Evolutionary conservation across 345 rosid species (phyloP).

Genomic region (Eucalyptus albens): DNA sequence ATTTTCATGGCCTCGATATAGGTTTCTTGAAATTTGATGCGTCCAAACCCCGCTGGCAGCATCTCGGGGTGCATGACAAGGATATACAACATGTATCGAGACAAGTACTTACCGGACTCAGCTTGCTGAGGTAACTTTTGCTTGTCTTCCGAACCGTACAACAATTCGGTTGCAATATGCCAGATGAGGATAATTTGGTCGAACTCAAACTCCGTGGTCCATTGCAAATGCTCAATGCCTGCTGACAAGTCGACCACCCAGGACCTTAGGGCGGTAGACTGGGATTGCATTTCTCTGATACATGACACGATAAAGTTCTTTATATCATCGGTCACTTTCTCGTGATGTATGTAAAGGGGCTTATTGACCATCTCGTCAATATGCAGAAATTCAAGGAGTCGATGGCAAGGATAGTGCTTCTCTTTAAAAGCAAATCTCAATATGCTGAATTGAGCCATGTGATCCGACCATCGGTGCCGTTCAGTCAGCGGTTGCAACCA

Average conservation of each 20-base stretch:
- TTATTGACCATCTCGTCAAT: neutral
- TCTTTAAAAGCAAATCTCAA: neutral
- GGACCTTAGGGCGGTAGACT: rapidly evolving
- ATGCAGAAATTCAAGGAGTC: neutral
- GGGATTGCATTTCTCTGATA: neutral
- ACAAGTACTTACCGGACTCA: neutral
- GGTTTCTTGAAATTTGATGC: neutral
- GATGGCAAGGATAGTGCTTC: neutral
- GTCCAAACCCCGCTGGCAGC: neutral
- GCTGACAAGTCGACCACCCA: rapidly evolving
- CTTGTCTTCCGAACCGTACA: neutral
- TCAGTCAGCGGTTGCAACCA: too few relatives aligned
- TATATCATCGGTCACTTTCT: neutral
- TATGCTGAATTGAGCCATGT: too few relatives aligned
- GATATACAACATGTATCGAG: neutral
- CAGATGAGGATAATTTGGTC: neutral
- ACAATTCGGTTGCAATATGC: too few relatives aligned
- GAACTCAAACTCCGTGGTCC: neutral
- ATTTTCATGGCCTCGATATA: neutral
- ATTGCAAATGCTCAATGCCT: neutral
- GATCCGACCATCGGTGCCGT: too few relatives aligned
- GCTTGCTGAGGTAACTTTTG: too few relatives aligned
- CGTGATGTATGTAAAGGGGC: neutral
- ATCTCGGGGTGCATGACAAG: neutral
- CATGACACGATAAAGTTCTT: rapidly evolving